Evolutionary conservation across 176 grass and related monocot species (phyloP), one percentile per base, ranked within the genome.

Genomic region (Triticum timopheevii): DNA sequence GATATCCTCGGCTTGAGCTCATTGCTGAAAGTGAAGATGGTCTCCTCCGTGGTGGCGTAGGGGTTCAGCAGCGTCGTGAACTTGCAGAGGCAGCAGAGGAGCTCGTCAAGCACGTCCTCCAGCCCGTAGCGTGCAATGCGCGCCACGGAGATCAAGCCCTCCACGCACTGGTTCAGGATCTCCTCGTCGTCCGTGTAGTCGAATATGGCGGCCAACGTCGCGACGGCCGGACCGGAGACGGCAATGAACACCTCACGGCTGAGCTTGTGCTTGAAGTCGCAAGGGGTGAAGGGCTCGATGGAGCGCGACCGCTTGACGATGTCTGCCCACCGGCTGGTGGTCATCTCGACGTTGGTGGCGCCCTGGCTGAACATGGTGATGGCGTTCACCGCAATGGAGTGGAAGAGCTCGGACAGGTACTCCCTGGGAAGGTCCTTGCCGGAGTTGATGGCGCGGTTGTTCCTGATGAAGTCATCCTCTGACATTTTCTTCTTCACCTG

Each of bases 401-500:
- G 96, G 85, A 96, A 98, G 67, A 98, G 92, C 84, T 98, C 93
- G 1, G 90, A 92, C 11, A 98, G 80, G 90, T 96, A 98, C 69
- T 98, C 93, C 71, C 92, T 40, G 0, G 96, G 96, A 6, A 98
- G 92, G 88, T 98, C 92, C 88, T 80, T 88, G 10, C 90, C 90
- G 11, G 91, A 80, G 42, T 98, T 96, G 71, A 96, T 92, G 65
- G 76, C 79, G 72, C 92, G 91, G 86, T 98, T 98, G 90, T 98
- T 98, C 40, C 92, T 87, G 80, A 98, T 96, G 87, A 98, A 98
- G 49, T 98, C 96, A 50, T 98, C 96, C 86, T 94, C 92, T 1
- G 96, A 83, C 96, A 98, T 98, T 83, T 96, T 98, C 88, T 96
- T 98, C 92, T 94, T 98, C 13, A 98, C 96, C 86, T 96, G 96